Conservation (phyloP, 169 alveolate species). For the Plasmodium reichenowi region DNA sequence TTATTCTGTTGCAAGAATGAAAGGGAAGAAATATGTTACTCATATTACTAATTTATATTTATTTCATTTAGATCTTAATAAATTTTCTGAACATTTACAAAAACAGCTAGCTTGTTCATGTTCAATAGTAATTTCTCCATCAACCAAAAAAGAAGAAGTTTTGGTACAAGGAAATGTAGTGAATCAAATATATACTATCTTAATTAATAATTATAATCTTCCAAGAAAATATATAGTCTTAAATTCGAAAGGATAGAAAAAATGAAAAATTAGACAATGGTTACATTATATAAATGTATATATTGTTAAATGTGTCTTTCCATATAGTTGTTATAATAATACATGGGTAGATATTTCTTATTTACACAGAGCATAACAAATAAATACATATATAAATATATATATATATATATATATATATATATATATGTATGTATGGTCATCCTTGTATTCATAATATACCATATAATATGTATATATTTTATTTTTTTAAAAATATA, state of each 20-base stretch:
- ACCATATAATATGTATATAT: too few relatives aligned
- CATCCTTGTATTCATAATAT: too few relatives aligned
- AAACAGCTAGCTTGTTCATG: conserved; percentile 73
- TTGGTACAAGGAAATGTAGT: conserved; percentile 71
- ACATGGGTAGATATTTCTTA: too few relatives aligned
- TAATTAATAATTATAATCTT: conserved; percentile 19
- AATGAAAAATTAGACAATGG: background rate
- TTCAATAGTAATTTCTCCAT: conserved; percentile 35
- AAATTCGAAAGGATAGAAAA: background rate
- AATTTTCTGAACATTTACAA: conserved; percentile 46
- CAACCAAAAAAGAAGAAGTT: conserved; percentile 71
- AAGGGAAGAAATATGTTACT: conserved; percentile 65
- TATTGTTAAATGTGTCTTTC: too few relatives aligned
- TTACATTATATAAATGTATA: too few relatives aligned
- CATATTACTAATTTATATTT: conserved; percentile 59
- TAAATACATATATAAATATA: too few relatives aligned
- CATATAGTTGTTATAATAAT: too few relatives aligned
- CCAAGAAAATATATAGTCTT: conserved; percentile 45
- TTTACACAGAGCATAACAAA: too few relatives aligned
- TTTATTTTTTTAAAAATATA: too few relatives aligned
- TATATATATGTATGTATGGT: too few relatives aligned
- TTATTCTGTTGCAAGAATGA: conserved; percentile 70
- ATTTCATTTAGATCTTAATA: conserved; percentile 54
- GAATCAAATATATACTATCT: conserved; percentile 31
- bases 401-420: too few relatives aligned